A percentile compares a stretch with the other conserved stretches of the same genome.
Evolutionary conservation across 2,329 filamentous ascomycete genomes (phyloP).

Genomic region (Alternaria postmessia): DNA sequence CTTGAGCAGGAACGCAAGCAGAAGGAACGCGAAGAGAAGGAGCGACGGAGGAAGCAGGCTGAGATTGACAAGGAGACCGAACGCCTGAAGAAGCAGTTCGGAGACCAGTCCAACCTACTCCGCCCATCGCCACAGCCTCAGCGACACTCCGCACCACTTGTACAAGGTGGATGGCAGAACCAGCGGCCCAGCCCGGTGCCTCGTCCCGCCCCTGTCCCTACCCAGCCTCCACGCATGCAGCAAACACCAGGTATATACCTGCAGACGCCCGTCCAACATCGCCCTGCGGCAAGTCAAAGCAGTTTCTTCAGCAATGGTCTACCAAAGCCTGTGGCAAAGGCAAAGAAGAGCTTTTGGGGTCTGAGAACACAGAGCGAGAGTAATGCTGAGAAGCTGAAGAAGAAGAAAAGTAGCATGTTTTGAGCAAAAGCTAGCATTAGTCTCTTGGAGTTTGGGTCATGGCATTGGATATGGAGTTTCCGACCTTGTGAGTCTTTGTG

Average conservation of each 20-base stretch:
- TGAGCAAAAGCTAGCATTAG: conserved; percentile 25
- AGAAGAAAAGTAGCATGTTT: conserved; percentile 57
- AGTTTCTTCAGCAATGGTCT: conserved; percentile 48
- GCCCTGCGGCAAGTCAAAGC: conserved; percentile 43
- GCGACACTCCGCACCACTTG: conserved; percentile 32
- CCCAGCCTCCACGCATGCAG: conserved; percentile 25
- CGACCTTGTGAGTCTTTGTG: conserved; percentile 2
- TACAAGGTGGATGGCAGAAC: conserved; percentile 25
- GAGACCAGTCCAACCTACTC: conserved; percentile 53
- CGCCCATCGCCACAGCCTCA: conserved; percentile 28
- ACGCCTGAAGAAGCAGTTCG: conserved; percentile 73
- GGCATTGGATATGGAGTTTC: conserved; percentile 5
- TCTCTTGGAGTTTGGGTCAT: conserved; percentile 7
- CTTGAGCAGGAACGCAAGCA: conserved; percentile 57
- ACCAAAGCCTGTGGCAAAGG: conserved; percentile 37
- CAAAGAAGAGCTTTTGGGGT: conserved; percentile 52
- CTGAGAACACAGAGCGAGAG: conserved; percentile 44
- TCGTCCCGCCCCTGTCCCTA: conserved; percentile 24
- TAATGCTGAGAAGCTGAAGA: conserved; percentile 47
- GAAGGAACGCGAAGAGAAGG: conserved; percentile 72
- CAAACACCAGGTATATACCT: conserved; percentile 40
- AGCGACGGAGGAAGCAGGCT: conserved; percentile 62
- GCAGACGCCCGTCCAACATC: conserved; percentile 33
- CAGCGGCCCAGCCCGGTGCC: conserved; percentile 15
- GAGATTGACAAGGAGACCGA: conserved; percentile 77